Evolutionary conservation across 2,329 filamentous ascomycete species (phyloP), one percentile per base, ranked within the genome.

Genomic region (Phyllosticta capitalensis): DNA sequence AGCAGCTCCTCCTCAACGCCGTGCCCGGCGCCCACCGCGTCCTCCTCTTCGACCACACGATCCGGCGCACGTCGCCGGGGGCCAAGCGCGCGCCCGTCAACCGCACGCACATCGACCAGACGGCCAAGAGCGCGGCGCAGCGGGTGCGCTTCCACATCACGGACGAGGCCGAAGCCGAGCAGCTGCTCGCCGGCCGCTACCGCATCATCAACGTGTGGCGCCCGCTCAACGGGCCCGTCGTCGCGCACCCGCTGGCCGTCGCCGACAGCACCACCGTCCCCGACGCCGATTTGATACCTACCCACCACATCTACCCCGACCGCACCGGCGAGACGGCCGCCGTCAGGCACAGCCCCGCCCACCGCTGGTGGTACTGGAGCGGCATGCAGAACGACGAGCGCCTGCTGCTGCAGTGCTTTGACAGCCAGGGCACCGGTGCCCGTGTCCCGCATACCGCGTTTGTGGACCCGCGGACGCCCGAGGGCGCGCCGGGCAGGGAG

Each of bases 191-290:
- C 61, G 83, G 81, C 2, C 84, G 90, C 1, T 91, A 90, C 72
- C 83, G 90, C 62, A 89, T 96, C 67, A 83, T 96, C 71, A 96
- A 95, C 65, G 86, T 96, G 54, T 96, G 91, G 91, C 81, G 88
- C 0, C 85, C 71, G 0, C 71, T 86, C 19, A 84, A 83, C 54
- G 81, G 79, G 0, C 78, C 80, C 1, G 80, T 85, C 0, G 79
- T 83, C 59, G 75, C 77, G 0, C 78, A 75, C 22, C 83, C 85
- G 1, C 74, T 86, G 2, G 82, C 78, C 0, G 79, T 84, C 56
- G 83, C 83, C 0, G 80, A 83, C 5, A 80, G 78, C 19, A 71
- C 75, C 1, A 80, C 77, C 0, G 81, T 85, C 1, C 68, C 76
- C 0, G 78, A 88, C 55, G 75, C 77, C 0, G 88, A 92, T 64